Percentiles rank a stretch among this genome's conserved stretches.
These are phyloP conservation scores for Ophiognomonia clavigignenti-juglandacearum DNA, from an alignment of 2,329 filamentous ascomycete genomes.

Conservation along the genomic window DNA sequence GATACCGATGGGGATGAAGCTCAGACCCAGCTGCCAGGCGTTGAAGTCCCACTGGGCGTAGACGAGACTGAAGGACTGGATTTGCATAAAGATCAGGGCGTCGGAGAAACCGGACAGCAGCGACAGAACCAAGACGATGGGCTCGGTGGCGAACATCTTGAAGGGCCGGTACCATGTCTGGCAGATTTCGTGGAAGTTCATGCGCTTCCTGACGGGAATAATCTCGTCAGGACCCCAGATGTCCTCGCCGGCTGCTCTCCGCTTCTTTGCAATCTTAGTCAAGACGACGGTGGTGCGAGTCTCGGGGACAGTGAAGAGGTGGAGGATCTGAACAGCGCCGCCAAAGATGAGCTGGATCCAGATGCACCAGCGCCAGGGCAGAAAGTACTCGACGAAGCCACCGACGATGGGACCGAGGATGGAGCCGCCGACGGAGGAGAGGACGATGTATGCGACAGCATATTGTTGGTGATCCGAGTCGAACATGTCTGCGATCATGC, in stretches of 20 bases:
- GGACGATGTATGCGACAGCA: constrained; percentile 70
- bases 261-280: constrained; percentile 72
- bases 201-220: constrained; percentile 52
- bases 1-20: constrained; percentile 62
- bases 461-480: constrained; percentile 68
- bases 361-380: constrained; percentile 64
- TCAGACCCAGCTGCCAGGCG: constrained; percentile 50
- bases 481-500: constrained; percentile 73
- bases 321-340: constrained; percentile 60
- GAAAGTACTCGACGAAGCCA: constrained; percentile 65
- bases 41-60: constrained; percentile 63
- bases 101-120: constrained; percentile 69
- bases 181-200: constrained; percentile 53
- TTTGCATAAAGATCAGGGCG: constrained; percentile 73
- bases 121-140: constrained; percentile 66
- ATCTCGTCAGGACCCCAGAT: constrained; percentile 72
- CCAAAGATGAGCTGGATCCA: constrained; percentile 85
- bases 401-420: constrained; percentile 75
- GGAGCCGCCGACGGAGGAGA: constrained; percentile 74
- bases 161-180: constrained; percentile 60
- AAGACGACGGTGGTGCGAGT: constrained; percentile 74
- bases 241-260: constrained; percentile 58
- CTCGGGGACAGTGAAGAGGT: constrained; percentile 69
- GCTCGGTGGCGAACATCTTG: constrained; percentile 68
- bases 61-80: constrained; percentile 65